A percentile compares a stretch with the other conserved stretches of the same genome.
Evolutionary conservation across 179 eudicot species (phyloP).

Genomic region (Beta macrorhiza): DNA sequence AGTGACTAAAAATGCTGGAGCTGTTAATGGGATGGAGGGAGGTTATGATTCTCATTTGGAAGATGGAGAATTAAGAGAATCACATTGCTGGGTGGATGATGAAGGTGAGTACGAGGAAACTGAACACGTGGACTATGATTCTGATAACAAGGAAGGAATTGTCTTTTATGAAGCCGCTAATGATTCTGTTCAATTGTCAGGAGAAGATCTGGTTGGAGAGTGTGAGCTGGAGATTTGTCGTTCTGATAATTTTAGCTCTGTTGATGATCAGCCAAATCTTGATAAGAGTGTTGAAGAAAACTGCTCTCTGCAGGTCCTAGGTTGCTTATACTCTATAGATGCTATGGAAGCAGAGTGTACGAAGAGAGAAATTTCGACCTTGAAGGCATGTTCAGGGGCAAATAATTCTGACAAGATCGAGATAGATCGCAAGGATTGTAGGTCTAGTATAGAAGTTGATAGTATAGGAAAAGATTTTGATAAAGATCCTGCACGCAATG

Average conservation of each 20-base stretch:
- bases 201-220: conserved; percentile 22
- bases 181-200: conserved; percentile 28
- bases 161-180: conserved; percentile 39
- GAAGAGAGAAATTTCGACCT: conserved; percentile 18
- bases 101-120: conserved; percentile 44
- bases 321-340: conserved; percentile 14
- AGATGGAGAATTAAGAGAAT: conserved; percentile 77
- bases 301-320: conserved; percentile 15
- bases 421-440: conserved; percentile 23
- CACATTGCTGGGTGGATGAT: conserved; percentile 56
- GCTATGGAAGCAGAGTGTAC: conserved; percentile 10
- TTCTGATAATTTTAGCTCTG: conserved; percentile 12
- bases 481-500: conserved; percentile 25
- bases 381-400: conserved; percentile 10
- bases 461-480: conserved; percentile 28
- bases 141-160: conserved; percentile 47
- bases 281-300: conserved; percentile 25
- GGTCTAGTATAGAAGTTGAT: conserved; percentile 39
- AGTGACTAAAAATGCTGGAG: conserved; percentile 25
- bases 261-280: conserved; percentile 9
- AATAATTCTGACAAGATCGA: conserved; percentile 19
- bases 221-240: conserved; percentile 16
- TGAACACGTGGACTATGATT: conserved; percentile 61
- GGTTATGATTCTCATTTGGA: conserved; percentile 74
- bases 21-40: conserved; percentile 28